Evolutionary conservation across 2,329 filamentous ascomycete species (phyloP).

Genomic region (Chaetomium sp.): DNA sequence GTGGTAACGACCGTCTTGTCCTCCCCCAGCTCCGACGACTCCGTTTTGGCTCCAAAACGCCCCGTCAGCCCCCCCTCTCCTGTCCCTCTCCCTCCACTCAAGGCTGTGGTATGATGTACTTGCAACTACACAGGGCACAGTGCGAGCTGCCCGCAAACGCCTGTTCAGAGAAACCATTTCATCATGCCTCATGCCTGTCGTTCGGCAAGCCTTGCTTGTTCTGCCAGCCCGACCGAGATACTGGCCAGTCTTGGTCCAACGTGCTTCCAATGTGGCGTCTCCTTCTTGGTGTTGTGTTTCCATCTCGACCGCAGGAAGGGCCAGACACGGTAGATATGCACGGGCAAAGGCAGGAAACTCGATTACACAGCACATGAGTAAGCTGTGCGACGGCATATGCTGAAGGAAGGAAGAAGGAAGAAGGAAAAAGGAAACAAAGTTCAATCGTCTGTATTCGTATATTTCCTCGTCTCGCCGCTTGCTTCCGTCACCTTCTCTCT

Average conservation of each 20-base stretch:
- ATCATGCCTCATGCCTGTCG: not conserved
- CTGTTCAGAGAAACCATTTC: too few species aligned
- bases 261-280: not conserved
- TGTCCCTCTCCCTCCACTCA: not conserved
- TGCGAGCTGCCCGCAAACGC: not conserved
- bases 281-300: not conserved
- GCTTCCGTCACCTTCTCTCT: not conserved
- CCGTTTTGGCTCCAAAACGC: conserved; percentile 7
- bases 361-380: not conserved
- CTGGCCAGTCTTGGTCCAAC: not conserved
- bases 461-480: not conserved
- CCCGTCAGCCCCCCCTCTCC: too few species aligned
- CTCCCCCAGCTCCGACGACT: not conserved
- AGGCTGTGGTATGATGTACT: too few species aligned
- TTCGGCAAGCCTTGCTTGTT: conserved; percentile 1
- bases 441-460: not conserved
- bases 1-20: not conserved
- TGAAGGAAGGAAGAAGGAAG: not conserved
- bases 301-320: not conserved
- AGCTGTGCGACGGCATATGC: conserved; percentile 11
- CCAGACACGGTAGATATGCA: not conserved
- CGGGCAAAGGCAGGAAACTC: not conserved
- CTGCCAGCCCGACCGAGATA: not conserved
- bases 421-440: not conserved
- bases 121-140: not conserved